These are phyloP conservation scores for Crassisporium funariophilum DNA, from an alignment of 768 basidiomycete species.

Conservation along the genomic window DNA sequence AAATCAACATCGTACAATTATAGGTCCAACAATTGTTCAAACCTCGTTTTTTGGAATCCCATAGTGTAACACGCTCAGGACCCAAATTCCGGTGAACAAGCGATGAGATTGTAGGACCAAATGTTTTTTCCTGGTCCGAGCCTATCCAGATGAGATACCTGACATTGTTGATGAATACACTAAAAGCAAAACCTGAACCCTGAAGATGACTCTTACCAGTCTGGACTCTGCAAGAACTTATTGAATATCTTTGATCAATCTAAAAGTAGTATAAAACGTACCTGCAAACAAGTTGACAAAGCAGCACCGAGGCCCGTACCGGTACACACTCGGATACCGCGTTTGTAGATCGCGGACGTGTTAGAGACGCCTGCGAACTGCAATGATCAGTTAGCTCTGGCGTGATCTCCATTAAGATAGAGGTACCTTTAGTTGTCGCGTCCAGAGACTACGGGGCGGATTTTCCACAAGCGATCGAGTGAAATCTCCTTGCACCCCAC, in stretches of 20 bases:
- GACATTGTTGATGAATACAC: background rate
- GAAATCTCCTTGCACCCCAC: constrained; percentile 86
- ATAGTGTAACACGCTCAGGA: constrained; percentile 71
- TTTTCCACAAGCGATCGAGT: constrained; percentile 72
- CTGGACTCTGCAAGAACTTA: constrained; percentile 38
- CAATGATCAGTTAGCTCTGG: background rate
- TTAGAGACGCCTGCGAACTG: constrained; percentile 84
- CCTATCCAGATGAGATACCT: constrained; percentile 88
- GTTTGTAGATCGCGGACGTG: constrained; percentile 73
- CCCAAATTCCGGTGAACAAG: constrained; percentile 69
- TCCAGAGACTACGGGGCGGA: constrained; percentile 76
- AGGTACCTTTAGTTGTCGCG: constrained; percentile 73
- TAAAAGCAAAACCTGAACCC: background rate
- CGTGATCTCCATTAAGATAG: background rate
- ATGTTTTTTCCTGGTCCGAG: constrained; percentile 84
- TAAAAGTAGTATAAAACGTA: constrained; percentile 29
- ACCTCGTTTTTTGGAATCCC: constrained; percentile 79
- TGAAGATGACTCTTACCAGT: constrained; percentile 39
- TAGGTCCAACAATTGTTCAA: constrained; percentile 2
- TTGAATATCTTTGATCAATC: constrained; percentile 7
- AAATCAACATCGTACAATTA: background rate
- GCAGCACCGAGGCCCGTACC: constrained; percentile 85
- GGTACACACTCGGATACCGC: constrained; percentile 84
- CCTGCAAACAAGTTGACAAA: constrained; percentile 81
- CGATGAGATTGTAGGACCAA: constrained; percentile 76